Conservation (phyloP, 305 asterid species). For the Rubia balearica region DNA sequence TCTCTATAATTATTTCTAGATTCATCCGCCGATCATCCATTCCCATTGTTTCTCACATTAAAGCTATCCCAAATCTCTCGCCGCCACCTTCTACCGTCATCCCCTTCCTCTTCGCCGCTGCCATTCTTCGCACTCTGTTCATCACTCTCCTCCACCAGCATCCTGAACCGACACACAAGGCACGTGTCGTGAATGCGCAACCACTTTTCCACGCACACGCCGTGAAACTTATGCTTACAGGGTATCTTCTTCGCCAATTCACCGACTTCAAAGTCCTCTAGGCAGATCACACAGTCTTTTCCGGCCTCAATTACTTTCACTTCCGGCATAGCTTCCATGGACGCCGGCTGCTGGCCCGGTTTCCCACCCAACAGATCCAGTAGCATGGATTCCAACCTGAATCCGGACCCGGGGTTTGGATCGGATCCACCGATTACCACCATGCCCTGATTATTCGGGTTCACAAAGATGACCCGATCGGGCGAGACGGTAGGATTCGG, state of each 20-base stretch:
- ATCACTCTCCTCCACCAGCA: conserved; percentile 39
- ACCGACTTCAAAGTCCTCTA: background rate
- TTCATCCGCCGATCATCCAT: no score
- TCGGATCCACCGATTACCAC: conserved; percentile 24
- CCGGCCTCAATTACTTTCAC: conserved; percentile 30
- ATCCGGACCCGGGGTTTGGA: conserved; percentile 3
- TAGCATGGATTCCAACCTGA: conserved; percentile 30
- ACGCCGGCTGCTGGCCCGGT: conserved; percentile 59
- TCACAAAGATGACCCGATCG: conserved; percentile 46
- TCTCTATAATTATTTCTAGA: no score
- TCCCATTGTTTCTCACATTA: no score
- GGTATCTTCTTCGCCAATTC: background rate
- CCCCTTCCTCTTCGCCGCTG: conserved; percentile 19
- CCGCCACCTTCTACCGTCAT: conserved; percentile 20
- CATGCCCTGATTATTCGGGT: conserved; percentile 58
- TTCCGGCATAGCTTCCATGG: conserved; percentile 50
- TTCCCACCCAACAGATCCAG: conserved; percentile 32
- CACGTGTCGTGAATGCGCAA: background rate
- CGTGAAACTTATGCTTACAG: background rate
- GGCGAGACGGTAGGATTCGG: conserved; percentile 1
- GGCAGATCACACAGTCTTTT: background rate
- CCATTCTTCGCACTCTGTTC: conserved; percentile 8
- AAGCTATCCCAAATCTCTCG: no score
- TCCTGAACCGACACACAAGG: background rate
- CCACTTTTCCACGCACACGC: background rate